A percentile compares a stretch with the other conserved stretches of the same genome.
Conservation (phyloP, 2,329 filamentous ascomycete genomes). For the Graphiopsis chlorocephala region DNA sequence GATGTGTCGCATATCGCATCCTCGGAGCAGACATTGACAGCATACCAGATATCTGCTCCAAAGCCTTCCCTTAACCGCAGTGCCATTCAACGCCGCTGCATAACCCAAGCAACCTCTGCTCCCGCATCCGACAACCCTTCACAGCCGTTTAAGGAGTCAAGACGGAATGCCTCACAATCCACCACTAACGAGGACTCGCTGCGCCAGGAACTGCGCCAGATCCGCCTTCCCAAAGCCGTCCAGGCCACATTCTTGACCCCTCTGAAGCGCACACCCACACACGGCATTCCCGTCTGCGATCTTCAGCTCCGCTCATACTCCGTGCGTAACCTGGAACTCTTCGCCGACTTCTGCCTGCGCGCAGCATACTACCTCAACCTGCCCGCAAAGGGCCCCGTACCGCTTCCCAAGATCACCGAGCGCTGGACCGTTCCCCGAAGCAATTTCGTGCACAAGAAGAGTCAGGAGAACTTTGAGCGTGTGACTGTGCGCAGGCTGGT, state of each 20-base stretch:
- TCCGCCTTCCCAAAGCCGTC: constrained; percentile 71
- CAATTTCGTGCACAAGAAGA: constrained; percentile 95
- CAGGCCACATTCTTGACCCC: constrained; percentile 85
- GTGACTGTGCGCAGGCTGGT: constrained; percentile 82
- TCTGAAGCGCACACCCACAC: constrained; percentile 68
- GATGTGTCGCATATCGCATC: neutral
- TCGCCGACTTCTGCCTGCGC: constrained; percentile 88
- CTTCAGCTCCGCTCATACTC: constrained; percentile 91
- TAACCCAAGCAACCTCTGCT: constrained; percentile 16
- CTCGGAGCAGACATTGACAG: constrained; percentile 15
- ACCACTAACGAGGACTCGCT: constrained; percentile 19
- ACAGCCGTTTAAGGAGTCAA: neutral
- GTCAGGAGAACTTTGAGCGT: constrained; percentile 95
- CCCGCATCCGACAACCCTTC: neutral
- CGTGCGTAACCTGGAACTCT: constrained; percentile 87
- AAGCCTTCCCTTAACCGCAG: constrained; percentile 18
- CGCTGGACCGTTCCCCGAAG: constrained; percentile 89
- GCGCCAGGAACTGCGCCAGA: constrained; percentile 26
- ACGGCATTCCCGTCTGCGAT: constrained; percentile 81
- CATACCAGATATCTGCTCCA: constrained; percentile 24
- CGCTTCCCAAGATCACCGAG: constrained; percentile 81
- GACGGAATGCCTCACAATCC: constrained; percentile 10
- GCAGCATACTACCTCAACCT: constrained; percentile 92
- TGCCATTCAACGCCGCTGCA: constrained; percentile 20
- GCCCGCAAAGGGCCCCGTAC: constrained; percentile 79